Evolutionary conservation across 495 filamentous ascomycete genomes (phyloP).

Genomic region (Thermothielavioides terrestris): DNA sequence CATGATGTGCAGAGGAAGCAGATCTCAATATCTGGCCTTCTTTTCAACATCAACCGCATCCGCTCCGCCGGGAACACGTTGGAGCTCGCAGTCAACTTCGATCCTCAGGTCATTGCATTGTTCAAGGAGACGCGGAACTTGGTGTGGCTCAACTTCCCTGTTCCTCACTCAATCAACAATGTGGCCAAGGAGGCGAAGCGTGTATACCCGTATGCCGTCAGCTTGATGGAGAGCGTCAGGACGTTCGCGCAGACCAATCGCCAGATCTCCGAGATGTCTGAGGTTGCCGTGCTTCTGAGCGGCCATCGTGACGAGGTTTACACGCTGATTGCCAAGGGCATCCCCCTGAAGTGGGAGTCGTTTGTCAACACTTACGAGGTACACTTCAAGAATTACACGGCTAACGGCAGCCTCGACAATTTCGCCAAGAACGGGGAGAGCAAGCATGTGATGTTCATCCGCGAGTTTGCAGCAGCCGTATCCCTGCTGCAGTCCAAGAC

Average conservation of each 20-base stretch:
- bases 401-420: conserved; percentile 54
- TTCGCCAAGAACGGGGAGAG: conserved; percentile 60
- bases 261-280: conserved; percentile 70
- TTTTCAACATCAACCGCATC: conserved; percentile 84
- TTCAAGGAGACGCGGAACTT: conserved; percentile 99
- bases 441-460: conserved; percentile 91
- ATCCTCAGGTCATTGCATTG: conserved; percentile 88
- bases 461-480: conserved; percentile 79
- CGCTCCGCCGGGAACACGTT: conserved; percentile 75
- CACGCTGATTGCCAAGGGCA: conserved; percentile 67
- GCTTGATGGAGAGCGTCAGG: conserved; percentile 92
- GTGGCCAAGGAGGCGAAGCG: conserved; percentile 94
- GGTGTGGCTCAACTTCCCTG: conserved; percentile 82
- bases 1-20: conserved; percentile 78
- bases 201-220: conserved; percentile 95
- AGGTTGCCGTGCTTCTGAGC: conserved; percentile 75
- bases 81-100: conserved; percentile 90
- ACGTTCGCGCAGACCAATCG: conserved; percentile 81
- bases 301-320: conserved; percentile 88
- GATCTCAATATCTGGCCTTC: conserved; percentile 78
- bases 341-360: conserved; percentile 89
- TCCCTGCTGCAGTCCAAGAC: conserved; percentile 83
- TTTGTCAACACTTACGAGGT: conserved; percentile 95
- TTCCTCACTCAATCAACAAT: conserved; percentile 88
- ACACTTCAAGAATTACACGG: conserved; percentile 56